Percentiles rank a stretch among this genome's conserved stretches.
Conservation (phyloP, 495 filamentous ascomycete genomes). For the Cryomyces minteri region DNA sequence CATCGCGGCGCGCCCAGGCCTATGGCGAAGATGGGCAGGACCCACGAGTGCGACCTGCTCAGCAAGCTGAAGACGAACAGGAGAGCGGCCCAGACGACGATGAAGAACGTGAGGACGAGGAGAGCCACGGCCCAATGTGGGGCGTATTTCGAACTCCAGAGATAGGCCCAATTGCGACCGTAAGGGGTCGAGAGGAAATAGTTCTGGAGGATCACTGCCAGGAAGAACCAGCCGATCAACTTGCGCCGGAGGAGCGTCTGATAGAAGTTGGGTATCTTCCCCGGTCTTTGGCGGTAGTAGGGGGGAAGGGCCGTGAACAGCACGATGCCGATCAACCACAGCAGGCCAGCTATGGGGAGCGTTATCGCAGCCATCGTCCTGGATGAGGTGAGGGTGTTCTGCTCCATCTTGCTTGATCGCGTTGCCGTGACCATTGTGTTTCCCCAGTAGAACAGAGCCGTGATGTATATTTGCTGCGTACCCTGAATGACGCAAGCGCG, state of each 20-base stretch:
- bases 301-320: slow-evolving; percentile 39
- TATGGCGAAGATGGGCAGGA: slow-evolving; percentile 47
- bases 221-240: slow-evolving; percentile 41
- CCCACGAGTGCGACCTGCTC: slow-evolving; percentile 38
- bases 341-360: slow-evolving; percentile 28
- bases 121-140: slow-evolving; percentile 32
- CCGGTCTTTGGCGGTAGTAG: slow-evolving; percentile 49
- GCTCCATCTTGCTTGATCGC: no score
- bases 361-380: slow-evolving; percentile 25
- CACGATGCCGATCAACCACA: slow-evolving; percentile 32
- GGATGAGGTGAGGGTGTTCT: no score
- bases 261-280: slow-evolving; percentile 44
- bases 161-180: slow-evolving; percentile 43
- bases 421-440: slow-evolving; percentile 1
- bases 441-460: slow-evolving; percentile 50
- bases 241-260: slow-evolving; percentile 35
- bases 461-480: slow-evolving; percentile 42
- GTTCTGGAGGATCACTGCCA: slow-evolving; percentile 46
- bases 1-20: slow-evolving; percentile 44
- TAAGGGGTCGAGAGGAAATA: slow-evolving; percentile 45
- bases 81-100: slow-evolving; percentile 32
- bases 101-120: slow-evolving; percentile 39
- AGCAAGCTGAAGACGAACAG: slow-evolving; percentile 30
- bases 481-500: slow-evolving; percentile 45
- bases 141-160: slow-evolving; percentile 33